Base-by-base conservation (phyloP, 2,329 filamentous ascomycete genomes). In the Cladosporium sp. region DNA sequence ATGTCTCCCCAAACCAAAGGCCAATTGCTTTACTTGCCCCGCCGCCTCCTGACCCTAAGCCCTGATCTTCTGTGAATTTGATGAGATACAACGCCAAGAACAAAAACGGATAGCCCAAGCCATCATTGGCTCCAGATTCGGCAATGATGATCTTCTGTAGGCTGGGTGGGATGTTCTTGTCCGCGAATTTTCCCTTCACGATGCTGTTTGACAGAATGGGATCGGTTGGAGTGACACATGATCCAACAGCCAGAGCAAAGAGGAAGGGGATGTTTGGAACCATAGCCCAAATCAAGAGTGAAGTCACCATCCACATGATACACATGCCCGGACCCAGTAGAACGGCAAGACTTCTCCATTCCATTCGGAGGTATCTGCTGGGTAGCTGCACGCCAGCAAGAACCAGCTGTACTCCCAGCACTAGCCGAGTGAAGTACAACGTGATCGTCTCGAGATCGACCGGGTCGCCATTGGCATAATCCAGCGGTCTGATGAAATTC, bases 171-270 rank as follows among this genome's bases (percentile, higher is more conserved):
- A 96, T 85, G 64, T 96, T 93, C 61, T 90, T 86, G 62, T 96
- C 90, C 1, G 91, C 91, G 64, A 95, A 96, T 61, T 88, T 91
- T 27, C 90, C 90, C 72, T 96, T 96, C 40, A 96, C 89, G 51
- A 96, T 95, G 2, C 87, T 87, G 56, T 93, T 92, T 12, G 87
- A 92, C 32, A 96, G 69, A 1, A 96, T 83, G 0, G 91, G 91
- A 61, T 96, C 91, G 0, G 91, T 96, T 0, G 90, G 91, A 2
- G 91, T 93, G n/a, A 96, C 83, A 63, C 90, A 95, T 1, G 90
- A 87, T 1, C 84, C 90, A 9, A 95, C 75, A 13, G 84, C 86
- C 9, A 96, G 75, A 0, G 91, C 87, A 58, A 93, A 86, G 2
- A 96, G 74, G 56, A 93, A 88, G 24, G 74, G 75, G 13, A 92